Evolutionary conservation across 306 rosid genomes (phyloP), one percentile per base, ranked within the genome.

Genomic region (Vigna radiata): DNA sequence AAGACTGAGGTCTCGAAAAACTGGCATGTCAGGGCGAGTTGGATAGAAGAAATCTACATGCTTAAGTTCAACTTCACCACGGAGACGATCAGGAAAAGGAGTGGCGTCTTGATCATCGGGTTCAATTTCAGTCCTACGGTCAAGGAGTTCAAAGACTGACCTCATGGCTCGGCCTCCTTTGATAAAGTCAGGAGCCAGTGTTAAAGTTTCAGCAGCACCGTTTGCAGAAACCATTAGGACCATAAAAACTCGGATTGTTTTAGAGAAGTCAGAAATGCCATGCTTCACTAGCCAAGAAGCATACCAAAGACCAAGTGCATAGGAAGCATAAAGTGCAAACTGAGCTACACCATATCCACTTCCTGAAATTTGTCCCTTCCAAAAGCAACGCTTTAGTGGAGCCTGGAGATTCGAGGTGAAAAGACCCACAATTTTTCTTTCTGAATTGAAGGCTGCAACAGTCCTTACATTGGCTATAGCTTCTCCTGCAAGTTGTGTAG

Each of bases 221-320:
- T 95, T 95, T 41, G 99, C 99, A 18, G 99, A 95, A 62, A 95
- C 97, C 99, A 95, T 95, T 25, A 92, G 97, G 75, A 95, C 97
- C 99, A 95, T 92, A 74, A 95, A 95, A 77, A 95, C 99, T 76
- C 91, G 82, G 46, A 95, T 92, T 33, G 99, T 83, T 82, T 89
- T 95, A 0, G 99, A 95, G 92, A 95, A 95, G 74, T 95, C 97
- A 0, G 97, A 95, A 67, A 95, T 91, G 9, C 97, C 97, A 27
- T 95, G 99, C 88, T 92, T 95, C 50, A 95, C 99, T 46, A 95
- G 96, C 99, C 99, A 95, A 11, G 99, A 95, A 67, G 99, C 99
- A 78, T 95, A 95, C 99, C 99, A 95, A 76, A 95, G 97, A 77
- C 99, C 99, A 6, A 95, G 90, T 61, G 97, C 97, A 82, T 95